Conservation (phyloP, 306 rosid genomes). For the Cucumis melo region DNA sequence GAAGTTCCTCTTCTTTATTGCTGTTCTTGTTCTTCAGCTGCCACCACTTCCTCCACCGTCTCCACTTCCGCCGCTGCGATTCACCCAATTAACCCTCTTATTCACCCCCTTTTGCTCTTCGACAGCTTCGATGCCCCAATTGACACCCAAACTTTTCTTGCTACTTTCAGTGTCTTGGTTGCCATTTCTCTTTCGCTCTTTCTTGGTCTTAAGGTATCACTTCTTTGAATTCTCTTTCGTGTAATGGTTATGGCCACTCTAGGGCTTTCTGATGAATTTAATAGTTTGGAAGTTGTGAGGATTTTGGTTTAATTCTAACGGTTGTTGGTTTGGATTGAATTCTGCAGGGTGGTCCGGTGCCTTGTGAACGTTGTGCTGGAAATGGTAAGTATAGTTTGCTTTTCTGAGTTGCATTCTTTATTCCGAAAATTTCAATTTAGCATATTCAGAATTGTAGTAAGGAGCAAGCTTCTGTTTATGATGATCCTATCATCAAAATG, state of each 20-base stretch:
- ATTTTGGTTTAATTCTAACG: neutral
- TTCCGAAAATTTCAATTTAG: neutral
- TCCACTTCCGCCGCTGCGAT: neutral
- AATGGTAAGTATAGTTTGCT: conserved; percentile 40
- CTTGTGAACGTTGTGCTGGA: conserved; percentile 93
- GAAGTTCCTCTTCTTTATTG: conserved; percentile 15
- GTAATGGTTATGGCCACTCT: neutral
- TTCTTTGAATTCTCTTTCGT: neutral
- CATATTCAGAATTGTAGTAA: no score
- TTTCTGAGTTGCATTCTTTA: neutral
- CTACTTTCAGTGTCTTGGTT: conserved; percentile 60
- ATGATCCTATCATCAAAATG: neutral
- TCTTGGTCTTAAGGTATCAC: conserved; percentile 73
- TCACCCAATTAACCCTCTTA: conserved; percentile 24
- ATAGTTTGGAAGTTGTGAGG: neutral
- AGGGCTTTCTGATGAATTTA: neutral
- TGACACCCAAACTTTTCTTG: conserved; percentile 77
- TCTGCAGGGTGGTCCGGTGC: conserved; percentile 86
- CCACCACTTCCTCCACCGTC: neutral
- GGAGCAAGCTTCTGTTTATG: no score
- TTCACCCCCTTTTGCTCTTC: conserved; percentile 47
- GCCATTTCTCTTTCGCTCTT: conserved; percentile 85
- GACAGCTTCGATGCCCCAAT: conserved; percentile 30
- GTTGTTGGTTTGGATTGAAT: neutral
- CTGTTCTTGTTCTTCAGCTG: conserved; percentile 12